A percentile compares a stretch with the other conserved stretches of the same genome.
These are phyloP conservation scores for Taphrina deformans DNA, from an alignment of 1,139 yeast species.

Conservation along the genomic window DNA sequence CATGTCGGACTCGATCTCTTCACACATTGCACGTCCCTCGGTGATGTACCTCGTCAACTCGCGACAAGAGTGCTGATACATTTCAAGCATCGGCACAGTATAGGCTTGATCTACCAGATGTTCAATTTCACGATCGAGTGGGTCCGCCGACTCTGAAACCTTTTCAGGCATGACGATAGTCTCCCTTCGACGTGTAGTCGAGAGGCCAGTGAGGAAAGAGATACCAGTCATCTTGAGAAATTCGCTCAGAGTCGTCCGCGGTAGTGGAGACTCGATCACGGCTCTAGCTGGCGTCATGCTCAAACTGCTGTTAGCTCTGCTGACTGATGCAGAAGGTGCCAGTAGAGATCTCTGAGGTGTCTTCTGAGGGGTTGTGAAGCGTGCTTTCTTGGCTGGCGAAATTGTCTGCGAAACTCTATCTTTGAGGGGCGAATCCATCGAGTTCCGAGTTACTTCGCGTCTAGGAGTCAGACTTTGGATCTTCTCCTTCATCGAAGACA, in stretches of 20 bases:
- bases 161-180: constrained; percentile 42
- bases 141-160: constrained; percentile 12
- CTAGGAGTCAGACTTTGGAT: constrained; percentile 24
- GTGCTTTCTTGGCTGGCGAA: not conserved
- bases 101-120: constrained; percentile 41
- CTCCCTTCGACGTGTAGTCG: constrained; percentile 42
- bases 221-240: constrained; percentile 44
- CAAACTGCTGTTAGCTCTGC: not conserved
- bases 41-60: constrained; percentile 56
- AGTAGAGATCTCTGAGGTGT: constrained; percentile 6
- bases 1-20: constrained; percentile 52
- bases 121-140: constrained; percentile 41
- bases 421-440: not conserved
- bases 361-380: constrained; percentile 14
- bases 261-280: constrained; percentile 20
- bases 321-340: constrained; percentile 14
- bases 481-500: constrained; percentile 19
- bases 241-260: constrained; percentile 41
- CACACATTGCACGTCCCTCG: constrained; percentile 53
- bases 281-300: constrained; percentile 8
- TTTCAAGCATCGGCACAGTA: constrained; percentile 44
- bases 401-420: not conserved
- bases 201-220: constrained; percentile 45
- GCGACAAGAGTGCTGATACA: constrained; percentile 49
- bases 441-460: constrained; percentile 3